These are phyloP conservation scores for Lobosporangium transversale DNA, from an alignment of 192 early-diverging fungal species.

Conservation along the genomic window DNA sequence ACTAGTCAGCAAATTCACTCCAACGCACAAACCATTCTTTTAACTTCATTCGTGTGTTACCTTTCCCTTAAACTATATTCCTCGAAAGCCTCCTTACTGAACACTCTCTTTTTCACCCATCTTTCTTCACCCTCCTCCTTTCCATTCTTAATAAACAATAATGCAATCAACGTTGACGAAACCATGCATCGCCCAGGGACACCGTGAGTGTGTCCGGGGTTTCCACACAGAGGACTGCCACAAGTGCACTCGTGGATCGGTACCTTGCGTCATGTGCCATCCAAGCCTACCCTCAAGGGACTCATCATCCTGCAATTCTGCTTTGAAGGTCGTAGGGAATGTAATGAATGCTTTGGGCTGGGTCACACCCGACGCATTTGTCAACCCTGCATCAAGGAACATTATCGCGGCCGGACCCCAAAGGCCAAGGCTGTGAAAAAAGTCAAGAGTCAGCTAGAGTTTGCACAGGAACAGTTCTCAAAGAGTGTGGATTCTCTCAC, in stretches of 20 bases:
- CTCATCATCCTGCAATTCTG: constrained; percentile 25
- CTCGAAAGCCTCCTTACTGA: too few relatives aligned
- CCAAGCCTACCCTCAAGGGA: background rate
- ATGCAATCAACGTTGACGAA: constrained; percentile 19
- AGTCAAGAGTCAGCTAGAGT: constrained; percentile 2
- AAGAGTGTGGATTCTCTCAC: constrained; percentile 6
- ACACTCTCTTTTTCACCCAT: too few relatives aligned
- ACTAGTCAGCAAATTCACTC: too few relatives aligned
- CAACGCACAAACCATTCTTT: too few relatives aligned
- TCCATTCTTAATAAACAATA: too few relatives aligned
- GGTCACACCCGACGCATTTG: constrained; percentile 38
- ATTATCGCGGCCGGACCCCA: constrained; percentile 23
- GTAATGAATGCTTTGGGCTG: constrained; percentile 29
- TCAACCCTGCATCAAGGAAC: constrained; percentile 27
- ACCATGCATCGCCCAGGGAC: constrained; percentile 27
- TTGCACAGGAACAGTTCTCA: constrained; percentile 13
- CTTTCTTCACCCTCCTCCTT: too few relatives aligned
- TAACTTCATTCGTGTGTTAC: too few relatives aligned
- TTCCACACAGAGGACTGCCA: constrained; percentile 20
- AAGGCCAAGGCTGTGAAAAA: background rate
- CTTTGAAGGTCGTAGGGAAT: constrained; percentile 27
- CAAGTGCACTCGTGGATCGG: constrained; percentile 24
- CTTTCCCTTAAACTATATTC: too few relatives aligned
- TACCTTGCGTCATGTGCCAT: constrained; percentile 26
- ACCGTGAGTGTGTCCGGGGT: constrained; percentile 30